Base-by-base conservation (phyloP, 139 green algal species). In the Microglena sp. region DNA sequence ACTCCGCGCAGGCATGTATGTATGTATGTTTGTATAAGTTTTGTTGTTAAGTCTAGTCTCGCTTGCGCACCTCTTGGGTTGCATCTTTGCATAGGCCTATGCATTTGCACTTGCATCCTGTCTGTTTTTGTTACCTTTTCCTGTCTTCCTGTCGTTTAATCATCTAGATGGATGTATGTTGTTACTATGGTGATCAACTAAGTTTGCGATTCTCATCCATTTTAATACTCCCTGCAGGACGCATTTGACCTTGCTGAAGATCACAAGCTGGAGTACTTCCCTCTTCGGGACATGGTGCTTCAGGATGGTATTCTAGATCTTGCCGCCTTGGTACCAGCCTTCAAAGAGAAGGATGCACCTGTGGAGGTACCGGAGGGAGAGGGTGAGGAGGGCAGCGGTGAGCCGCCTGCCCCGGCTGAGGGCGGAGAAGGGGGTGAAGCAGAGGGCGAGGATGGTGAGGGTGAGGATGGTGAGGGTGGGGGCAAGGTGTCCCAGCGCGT, bases 211-310 rank as follows among this genome's bases (percentile, higher is more conserved):
- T n/a, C n/a, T n/a, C n/a, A n/a, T n/a, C n/a, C n/a, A n/a, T n/a
- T n/a, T n/a, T n/a, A n/a, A n/a, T n/a, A 79, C 33, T 74, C 79
- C 4, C 67, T 88, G 31, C 61, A 78, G 53, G 50, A 74, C 28
- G 82, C 77, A 7, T 87, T 91, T 33, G 68, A 81, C 4, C 30
- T 61, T 4, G 76, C 78, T 8, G 73, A 83, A 45, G 35, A 76
- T 40, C 84, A 85, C 78, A 83, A 84, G 70, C 59, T 54, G 4
- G 72, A 77, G 30, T 88, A 84, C 70, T 26, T 79, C 66, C 66
- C 62, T 35, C 60, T 35, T 5, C 66, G 54, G 34, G 63, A 86
- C 34, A 87, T 86, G 75, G 64, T 82, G 26, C 54, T 82, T 24
- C 60, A 59, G 31, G 67, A 82, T 64, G 58, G 60, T 31, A 55